Evolutionary conservation across 768 basidiomycete genomes (phyloP).

Genomic region (Sarcodon aspratus): DNA sequence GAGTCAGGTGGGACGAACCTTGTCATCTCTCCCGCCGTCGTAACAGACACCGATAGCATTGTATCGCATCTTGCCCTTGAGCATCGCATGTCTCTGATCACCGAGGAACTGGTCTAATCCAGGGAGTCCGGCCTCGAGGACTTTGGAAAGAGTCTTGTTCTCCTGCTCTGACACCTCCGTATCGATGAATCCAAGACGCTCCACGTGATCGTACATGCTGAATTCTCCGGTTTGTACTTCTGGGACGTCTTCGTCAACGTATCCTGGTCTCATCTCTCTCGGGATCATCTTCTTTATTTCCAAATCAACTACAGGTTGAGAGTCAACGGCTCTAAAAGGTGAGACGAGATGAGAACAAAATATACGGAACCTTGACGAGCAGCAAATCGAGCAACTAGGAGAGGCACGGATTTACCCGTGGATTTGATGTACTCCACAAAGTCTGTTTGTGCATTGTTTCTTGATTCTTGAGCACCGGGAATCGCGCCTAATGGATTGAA

Average conservation of each 20-base stretch:
- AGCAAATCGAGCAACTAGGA: conserved; percentile 62
- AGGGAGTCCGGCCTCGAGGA: conserved; percentile 52
- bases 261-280: conserved; percentile 6
- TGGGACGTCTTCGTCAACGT: conserved; percentile 6
- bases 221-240: conserved; percentile 21
- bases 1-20: conserved; percentile 28
- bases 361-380: conserved; percentile 51
- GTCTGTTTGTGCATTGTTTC: conserved; percentile 47
- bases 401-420: conserved; percentile 30
- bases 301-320: neutral
- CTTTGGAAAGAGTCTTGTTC: conserved; percentile 33
- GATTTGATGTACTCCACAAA: conserved; percentile 46
- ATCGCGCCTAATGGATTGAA: conserved; percentile 19
- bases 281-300: conserved; percentile 49
- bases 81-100: conserved; percentile 46
- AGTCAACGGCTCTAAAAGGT: neutral
- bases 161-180: conserved; percentile 37
- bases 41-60: conserved; percentile 69
- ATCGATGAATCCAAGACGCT: conserved; percentile 61
- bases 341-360: neutral
- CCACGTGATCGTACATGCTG: conserved; percentile 65
- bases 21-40: conserved; percentile 56
- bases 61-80: conserved; percentile 64
- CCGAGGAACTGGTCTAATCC: conserved; percentile 64
- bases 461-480: conserved; percentile 25